Base-by-base conservation (phyloP, 1,284 basidiomycete genomes). In the Microstroma glucosiphilum region DNA sequence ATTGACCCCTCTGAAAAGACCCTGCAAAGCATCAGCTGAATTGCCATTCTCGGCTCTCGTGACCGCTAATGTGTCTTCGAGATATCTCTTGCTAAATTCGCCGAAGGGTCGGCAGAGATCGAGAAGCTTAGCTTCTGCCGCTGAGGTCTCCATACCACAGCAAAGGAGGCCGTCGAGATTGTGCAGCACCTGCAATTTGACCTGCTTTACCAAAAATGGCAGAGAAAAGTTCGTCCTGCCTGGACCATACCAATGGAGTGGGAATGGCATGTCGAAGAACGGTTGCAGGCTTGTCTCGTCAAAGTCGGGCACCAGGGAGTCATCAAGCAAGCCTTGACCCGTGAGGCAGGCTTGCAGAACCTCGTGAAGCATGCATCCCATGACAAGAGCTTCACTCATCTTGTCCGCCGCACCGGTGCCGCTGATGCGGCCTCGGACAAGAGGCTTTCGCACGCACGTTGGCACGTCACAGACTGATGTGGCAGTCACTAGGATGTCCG, bases 331-430 rank as follows among this genome's bases (percentile, higher is more conserved):
- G 60, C 63, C 42, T 26, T 59, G 40, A 0, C 63, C 72, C 1
- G 69, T 66, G 15, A 78, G 63, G 48, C 75, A 78, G 1, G 73
- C 72, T 58, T 78, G 76, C 8, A 78, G 60, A 15, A 78, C 60
- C 25, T 69, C 73, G 58, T 78, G 76, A 0, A 77, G 69, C 68
- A 77, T 71, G 42, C 64, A 73, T 9, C 76, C 76, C 67, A 77
- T 68, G 26, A 76, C 67, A 6, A 77, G 62, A 42, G 65, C 62
- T 40, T 75, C 72, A 13, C 26, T 48, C n/a, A 56, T 58, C 42
- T 53, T 48, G 48, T 46, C 58, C 15, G n/a, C 62, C 6, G 63
- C 55, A 11, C 61, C 63, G 3, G 69, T 61, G 21, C 67, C 61
- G 6, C 68, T 63, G 19, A 78, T 51, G 1, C 70, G 66, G 56